A percentile compares a stretch with the other conserved stretches of the same genome.
phyloP scores from a whole-genome alignment of 2,329 filamentous ascomycete genomes.

The Colletotrichum sp. region DNA sequence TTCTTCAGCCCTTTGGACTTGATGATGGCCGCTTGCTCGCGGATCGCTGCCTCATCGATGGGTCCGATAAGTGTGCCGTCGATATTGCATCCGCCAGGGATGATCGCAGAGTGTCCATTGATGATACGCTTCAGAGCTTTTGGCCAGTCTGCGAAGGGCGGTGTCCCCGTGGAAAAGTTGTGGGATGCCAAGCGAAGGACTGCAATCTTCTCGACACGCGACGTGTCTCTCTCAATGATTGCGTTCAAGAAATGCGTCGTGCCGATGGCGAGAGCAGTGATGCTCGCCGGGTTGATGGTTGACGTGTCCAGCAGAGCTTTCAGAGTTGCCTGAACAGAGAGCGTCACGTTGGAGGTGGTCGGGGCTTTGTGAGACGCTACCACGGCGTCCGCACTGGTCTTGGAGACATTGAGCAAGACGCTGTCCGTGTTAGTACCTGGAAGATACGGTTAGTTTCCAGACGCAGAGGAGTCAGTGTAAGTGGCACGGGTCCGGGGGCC shows the following conservation, averaged over 20 bases:
- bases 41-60: conserved; percentile 13
- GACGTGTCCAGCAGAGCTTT: conserved; percentile 42
- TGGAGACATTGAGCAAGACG: conserved; percentile 47
- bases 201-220: conserved; percentile 54
- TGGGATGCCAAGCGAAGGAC: conserved; percentile 60
- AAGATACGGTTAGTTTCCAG: not conserved
- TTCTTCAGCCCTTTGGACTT: conserved; percentile 33
- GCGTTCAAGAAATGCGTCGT: conserved; percentile 66
- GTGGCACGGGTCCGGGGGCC: not conserved
- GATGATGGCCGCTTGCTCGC: conserved; percentile 24
- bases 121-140: conserved; percentile 43
- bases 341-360: conserved; percentile 53
- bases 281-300: conserved; percentile 33
- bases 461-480: not conserved
- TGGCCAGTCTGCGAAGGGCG: conserved; percentile 60
- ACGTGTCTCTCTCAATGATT: conserved; percentile 57
- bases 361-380: conserved; percentile 44
- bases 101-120: conserved; percentile 24
- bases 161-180: conserved; percentile 52
- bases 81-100: conserved; percentile 26
- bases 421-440: conserved; percentile 59
- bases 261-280: conserved; percentile 57
- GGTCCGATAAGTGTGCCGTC: conserved; percentile 24
- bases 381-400: conserved; percentile 11
- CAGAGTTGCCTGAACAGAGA: conserved; percentile 51